Base-by-base conservation (phyloP, 495 filamentous ascomycete species). In the Aspergillus sclerotioniger region DNA sequence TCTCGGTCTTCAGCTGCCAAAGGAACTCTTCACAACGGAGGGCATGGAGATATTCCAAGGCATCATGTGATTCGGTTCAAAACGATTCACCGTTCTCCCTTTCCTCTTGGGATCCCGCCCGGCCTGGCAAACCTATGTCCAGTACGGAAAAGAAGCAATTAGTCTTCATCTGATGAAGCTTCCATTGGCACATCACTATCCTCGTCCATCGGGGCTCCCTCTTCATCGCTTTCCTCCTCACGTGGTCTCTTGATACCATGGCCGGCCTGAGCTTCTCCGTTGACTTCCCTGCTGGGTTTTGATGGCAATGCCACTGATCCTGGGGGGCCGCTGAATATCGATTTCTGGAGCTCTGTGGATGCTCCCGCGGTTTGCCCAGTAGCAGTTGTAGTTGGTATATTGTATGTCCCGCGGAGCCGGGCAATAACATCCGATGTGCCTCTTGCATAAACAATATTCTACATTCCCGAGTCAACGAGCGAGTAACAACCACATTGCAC, bases 371-470 rank as follows among this genome's bases (percentile, higher is more conserved):
- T 21, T 51, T 60, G 56, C 15, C 77, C 80, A 6, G 74, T 77
- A 6, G 77, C 72, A 16, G 74, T 76, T 8, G 72, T 62, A 28
- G 68, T 67, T 15, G 90, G 86, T 56, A 84, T 78, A 51, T 84
- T 83, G 71, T 91, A 96, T 25, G 90, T 95, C 44, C 94, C 95
- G 62, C 96, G 92, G 39, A 98, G 81, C 70, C 93, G 95, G 12
- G 90, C 85, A 62, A 98, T 85, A 21, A 87, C 83, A 73, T 95
- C 78, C 4, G 92, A 96, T 61, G 91, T 90, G 46, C 84, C 83
- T 63, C 92, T 96, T 19, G 88, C 92, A 69, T 97, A 98, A 37
- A 84, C 76, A 59, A 98, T 92, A 80, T 85, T 88, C 91, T 96
- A 67, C 3, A 68, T 6, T 37, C 45, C 50, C 31, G 12, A 46